Percentiles rank a stretch among this genome's conserved stretches.
These are phyloP conservation scores for Leccinum olivaceopallidum DNA, from an alignment of 768 basidiomycete genomes.

Conservation along the genomic window DNA sequence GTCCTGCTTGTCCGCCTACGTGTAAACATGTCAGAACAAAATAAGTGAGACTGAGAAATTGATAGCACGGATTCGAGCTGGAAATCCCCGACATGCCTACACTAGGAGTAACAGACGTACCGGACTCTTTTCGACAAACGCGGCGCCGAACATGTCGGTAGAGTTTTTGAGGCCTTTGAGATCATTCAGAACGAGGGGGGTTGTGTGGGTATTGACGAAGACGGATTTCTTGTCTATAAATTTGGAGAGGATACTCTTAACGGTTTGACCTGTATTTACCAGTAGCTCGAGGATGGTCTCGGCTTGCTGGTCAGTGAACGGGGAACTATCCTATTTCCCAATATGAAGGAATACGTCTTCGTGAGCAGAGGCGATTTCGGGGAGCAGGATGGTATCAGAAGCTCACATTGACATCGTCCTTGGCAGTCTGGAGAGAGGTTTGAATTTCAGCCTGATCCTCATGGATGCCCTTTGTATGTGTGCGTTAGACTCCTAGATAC, in stretches of 20 bases:
- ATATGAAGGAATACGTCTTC: no score
- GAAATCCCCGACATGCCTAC: background rate
- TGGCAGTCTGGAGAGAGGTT: fast-evolving
- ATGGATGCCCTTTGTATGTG: slow-evolving; percentile 1
- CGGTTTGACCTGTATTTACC: fast-evolving
- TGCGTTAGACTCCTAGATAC: background rate
- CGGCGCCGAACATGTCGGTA: background rate
- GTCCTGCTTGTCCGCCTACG: background rate
- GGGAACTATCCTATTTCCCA: background rate
- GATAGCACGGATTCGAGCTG: background rate
- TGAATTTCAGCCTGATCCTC: fast-evolving
- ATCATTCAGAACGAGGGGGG: fast-evolving
- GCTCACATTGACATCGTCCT: slow-evolving; percentile 1
- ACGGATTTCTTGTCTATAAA: background rate
- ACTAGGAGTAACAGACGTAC: slow-evolving; percentile 6
- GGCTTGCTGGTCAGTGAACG: slow-evolving; percentile 1
- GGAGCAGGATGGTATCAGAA: no score
- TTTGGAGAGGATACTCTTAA: background rate
- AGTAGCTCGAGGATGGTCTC: fast-evolving
- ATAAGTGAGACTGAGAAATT: background rate
- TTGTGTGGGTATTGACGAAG: fast-evolving
- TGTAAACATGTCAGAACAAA: background rate
- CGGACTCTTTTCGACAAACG: background rate
- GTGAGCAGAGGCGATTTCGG: background rate
- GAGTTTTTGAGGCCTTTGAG: background rate